A percentile compares a stretch with the other conserved stretches of the same genome.
Evolutionary conservation across 2,329 filamentous ascomycete species (phyloP).

Genomic region (Blastomyces percursus): DNA sequence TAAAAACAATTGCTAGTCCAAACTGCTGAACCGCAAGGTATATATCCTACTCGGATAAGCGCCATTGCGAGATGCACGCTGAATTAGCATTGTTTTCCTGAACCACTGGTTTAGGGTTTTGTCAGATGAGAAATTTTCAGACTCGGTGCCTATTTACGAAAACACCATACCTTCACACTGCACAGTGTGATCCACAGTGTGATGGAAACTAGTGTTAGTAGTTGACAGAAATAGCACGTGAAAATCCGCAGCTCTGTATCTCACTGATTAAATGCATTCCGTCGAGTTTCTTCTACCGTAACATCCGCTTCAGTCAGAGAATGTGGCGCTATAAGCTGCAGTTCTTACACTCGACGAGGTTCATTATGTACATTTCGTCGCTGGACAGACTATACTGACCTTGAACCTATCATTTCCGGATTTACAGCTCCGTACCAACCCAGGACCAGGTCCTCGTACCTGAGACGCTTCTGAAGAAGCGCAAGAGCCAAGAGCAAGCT

Average conservation of each 20-base stretch:
- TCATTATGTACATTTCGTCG: slow-evolving; percentile 47
- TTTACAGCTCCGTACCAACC: slow-evolving; percentile 73
- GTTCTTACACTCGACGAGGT: slow-evolving; percentile 78
- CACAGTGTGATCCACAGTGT: background rate
- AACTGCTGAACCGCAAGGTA: slow-evolving; percentile 19
- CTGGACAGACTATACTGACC: slow-evolving; percentile 70
- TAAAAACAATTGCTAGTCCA: slow-evolving; percentile 61
- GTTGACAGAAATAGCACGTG: background rate
- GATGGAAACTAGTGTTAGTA: slow-evolving; percentile 13
- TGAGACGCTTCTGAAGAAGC: slow-evolving; percentile 99
- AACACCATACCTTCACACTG: background rate
- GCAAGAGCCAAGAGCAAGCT: slow-evolving; percentile 99
- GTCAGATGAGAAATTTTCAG: slow-evolving; percentile 56
- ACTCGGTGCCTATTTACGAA: slow-evolving; percentile 21
- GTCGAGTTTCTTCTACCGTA: slow-evolving; percentile 53
- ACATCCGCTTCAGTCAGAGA: slow-evolving; percentile 59
- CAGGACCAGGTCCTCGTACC: slow-evolving; percentile 93
- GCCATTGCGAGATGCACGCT: slow-evolving; percentile 22
- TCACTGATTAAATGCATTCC: slow-evolving; percentile 71
- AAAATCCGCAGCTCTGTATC: slow-evolving; percentile 16
- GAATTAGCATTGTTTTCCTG: slow-evolving; percentile 44
- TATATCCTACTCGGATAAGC: slow-evolving; percentile 10
- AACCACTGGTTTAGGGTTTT: slow-evolving; percentile 53
- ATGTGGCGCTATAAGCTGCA: slow-evolving; percentile 83
- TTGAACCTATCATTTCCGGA: slow-evolving; percentile 17